A percentile compares a stretch with the other conserved stretches of the same genome.
phyloP scores from a whole-genome alignment of 2,329 filamentous ascomycete species.

The Coniella vitis region DNA sequence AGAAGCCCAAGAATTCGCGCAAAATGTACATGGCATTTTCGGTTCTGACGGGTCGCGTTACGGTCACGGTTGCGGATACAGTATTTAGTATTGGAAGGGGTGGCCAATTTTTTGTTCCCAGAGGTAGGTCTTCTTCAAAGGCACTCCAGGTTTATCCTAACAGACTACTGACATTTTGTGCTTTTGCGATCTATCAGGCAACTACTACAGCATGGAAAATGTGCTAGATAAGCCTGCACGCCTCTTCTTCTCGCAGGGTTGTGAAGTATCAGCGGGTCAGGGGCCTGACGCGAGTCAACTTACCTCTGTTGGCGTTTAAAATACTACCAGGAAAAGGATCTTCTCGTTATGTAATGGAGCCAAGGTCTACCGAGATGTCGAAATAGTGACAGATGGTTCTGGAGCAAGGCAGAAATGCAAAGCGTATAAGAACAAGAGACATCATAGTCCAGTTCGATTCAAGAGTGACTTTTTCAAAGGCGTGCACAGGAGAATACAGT shows the following conservation, averaged over 20 bases:
- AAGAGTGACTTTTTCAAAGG: no score
- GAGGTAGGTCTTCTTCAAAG: slow-evolving; percentile 77
- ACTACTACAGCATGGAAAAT: slow-evolving; percentile 88
- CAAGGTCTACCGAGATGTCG: no score
- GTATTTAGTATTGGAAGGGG: slow-evolving; percentile 79
- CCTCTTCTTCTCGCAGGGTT: slow-evolving; percentile 90
- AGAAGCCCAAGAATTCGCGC: slow-evolving; percentile 83
- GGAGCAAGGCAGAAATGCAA: no score
- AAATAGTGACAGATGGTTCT: no score
- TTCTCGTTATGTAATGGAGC: no score
- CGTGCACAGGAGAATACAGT: neutral
- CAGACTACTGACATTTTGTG: no score
- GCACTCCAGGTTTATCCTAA: no score
- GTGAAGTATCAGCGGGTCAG: slow-evolving; percentile 40
- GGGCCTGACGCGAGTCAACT: slow-evolving; percentile 20
- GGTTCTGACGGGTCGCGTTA: slow-evolving; percentile 74
- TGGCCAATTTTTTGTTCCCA: slow-evolving; percentile 88
- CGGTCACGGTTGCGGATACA: slow-evolving; percentile 68
- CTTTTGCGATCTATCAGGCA: slow-evolving; percentile 58
- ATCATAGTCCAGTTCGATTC: no score
- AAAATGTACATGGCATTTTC: slow-evolving; percentile 98
- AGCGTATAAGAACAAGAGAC: no score
- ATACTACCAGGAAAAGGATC: no score
- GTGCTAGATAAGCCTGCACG: slow-evolving; percentile 64
- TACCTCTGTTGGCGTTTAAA: neutral